phyloP scores from a whole-genome alignment of 805 yeast genomes.

The Spathaspora passalidarum region DNA sequence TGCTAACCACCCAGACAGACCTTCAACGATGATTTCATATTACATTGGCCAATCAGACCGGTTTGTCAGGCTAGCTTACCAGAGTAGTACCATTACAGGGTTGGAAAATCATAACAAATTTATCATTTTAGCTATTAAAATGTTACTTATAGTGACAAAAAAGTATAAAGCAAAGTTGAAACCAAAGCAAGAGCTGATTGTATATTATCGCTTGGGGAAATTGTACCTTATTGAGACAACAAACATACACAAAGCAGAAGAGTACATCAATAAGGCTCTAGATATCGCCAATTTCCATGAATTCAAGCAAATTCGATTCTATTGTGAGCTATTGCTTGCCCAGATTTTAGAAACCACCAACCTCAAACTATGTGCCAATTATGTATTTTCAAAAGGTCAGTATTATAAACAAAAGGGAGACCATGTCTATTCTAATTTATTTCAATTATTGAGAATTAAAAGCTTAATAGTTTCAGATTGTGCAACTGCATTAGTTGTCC shows the following conservation, averaged over 20 bases:
- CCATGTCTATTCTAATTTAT: slow-evolving; percentile 20
- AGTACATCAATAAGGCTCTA: slow-evolving; percentile 30
- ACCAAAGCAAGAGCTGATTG: slow-evolving; percentile 27
- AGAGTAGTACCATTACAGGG: slow-evolving; percentile 16
- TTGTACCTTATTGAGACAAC: slow-evolving; percentile 41
- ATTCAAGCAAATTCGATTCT: slow-evolving; percentile 18
- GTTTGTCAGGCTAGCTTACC: slow-evolving; percentile 23
- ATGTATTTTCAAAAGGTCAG: slow-evolving; percentile 22
- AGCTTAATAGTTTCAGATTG: slow-evolving; percentile 25
- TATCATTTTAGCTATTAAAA: slow-evolving; percentile 34
- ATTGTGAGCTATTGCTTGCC: slow-evolving; percentile 34
- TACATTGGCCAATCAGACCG: slow-evolving; percentile 17
- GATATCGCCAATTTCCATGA: slow-evolving; percentile 17
- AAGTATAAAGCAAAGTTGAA: slow-evolving; percentile 26
- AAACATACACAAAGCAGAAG: slow-evolving; percentile 39
- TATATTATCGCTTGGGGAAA: slow-evolving; percentile 34
- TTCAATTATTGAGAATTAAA: slow-evolving; percentile 28
- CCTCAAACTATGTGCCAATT: slow-evolving; percentile 24
- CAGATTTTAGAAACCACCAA: slow-evolving; percentile 30
- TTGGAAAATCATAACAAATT: slow-evolving; percentile 22
- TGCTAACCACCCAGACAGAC: not conserved
- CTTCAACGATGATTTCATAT: slow-evolving; percentile 9
- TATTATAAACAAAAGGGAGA: slow-evolving; percentile 15
- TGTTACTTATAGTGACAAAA: slow-evolving; percentile 29
- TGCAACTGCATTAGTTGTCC: slow-evolving; percentile 19